Percentiles rank a stretch among this genome's conserved stretches.
Evolutionary conservation across 306 rosid species (phyloP).

Genomic region (Purshia tridentata): DNA sequence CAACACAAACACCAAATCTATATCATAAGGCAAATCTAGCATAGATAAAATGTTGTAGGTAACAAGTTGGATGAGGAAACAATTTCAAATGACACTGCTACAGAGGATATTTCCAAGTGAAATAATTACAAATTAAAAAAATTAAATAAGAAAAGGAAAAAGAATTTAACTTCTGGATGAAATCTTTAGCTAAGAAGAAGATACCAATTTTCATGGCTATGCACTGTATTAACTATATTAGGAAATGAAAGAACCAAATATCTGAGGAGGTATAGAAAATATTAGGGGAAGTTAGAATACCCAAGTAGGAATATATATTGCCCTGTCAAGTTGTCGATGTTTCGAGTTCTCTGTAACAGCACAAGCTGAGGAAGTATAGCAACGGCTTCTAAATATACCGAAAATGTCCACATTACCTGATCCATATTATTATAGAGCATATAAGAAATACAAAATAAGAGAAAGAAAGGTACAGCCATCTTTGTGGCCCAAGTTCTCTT

Average conservation of each 20-base stretch:
- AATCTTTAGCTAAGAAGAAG: background rate
- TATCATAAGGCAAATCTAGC: background rate
- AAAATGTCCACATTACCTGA: constrained; percentile 91
- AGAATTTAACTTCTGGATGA: background rate
- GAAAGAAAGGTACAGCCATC: background rate
- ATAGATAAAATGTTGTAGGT: background rate
- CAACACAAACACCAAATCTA: background rate
- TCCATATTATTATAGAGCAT: constrained; percentile 15
- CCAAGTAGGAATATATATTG: constrained; percentile 88
- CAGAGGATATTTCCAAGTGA: background rate
- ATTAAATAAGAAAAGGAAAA: background rate
- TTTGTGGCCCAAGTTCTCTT: background rate
- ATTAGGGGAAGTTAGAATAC: constrained; percentile 38
- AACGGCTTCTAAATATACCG: constrained; percentile 83
- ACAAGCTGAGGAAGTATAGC: constrained; percentile 92
- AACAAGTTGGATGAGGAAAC: background rate
- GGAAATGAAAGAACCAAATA: background rate
- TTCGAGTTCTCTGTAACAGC: constrained; percentile 81
- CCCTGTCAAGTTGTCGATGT: constrained; percentile 91
- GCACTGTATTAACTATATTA: background rate
- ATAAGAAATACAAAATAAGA: constrained; percentile 14
- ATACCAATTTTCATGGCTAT: background rate
- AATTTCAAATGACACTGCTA: background rate
- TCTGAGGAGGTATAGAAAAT: background rate
- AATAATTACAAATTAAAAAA: background rate